Evolutionary conservation across 139 green algal species (phyloP).

Genomic region (Volvox africanus): DNA sequence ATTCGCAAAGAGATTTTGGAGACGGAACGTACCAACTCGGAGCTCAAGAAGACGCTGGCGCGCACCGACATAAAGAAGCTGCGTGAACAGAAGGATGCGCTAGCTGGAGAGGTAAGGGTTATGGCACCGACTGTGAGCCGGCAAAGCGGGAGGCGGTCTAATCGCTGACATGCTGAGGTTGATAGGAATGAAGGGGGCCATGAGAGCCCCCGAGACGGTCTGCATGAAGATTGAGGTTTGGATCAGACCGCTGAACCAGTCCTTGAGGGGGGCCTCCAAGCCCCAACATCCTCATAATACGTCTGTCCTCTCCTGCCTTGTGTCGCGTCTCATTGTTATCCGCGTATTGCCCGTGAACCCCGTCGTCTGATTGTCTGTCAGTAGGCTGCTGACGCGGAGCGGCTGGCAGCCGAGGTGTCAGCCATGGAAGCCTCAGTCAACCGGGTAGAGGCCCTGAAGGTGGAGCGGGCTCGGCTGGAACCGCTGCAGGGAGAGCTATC

Average conservation of each 20-base stretch:
- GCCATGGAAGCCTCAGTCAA: conserved; percentile 20
- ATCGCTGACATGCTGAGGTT: too few species aligned
- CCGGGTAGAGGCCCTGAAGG: conserved; percentile 26
- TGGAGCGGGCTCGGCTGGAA: conserved; percentile 28
- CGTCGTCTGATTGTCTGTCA: neutral
- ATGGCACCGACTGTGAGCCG: too few species aligned
- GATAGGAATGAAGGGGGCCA: too few species aligned
- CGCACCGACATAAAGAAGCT: conserved; percentile 45
- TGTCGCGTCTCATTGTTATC: neutral
- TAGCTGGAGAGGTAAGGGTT: conserved; percentile 8
- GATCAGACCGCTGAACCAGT: too few species aligned
- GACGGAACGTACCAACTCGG: conserved; percentile 30
- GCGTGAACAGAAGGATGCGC: conserved; percentile 29
- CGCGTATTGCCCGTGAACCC: neutral
- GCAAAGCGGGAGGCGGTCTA: too few species aligned
- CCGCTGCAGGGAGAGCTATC: conserved; percentile 23
- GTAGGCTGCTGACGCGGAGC: conserved; percentile 33
- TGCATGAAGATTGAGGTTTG: too few species aligned
- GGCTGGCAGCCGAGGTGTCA: conserved; percentile 30
- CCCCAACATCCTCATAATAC: too few species aligned
- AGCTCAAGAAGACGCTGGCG: conserved; percentile 43
- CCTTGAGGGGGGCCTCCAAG: too few species aligned
- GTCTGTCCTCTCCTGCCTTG: too few species aligned
- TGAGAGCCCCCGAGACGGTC: too few species aligned
- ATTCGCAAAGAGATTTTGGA: conserved; percentile 45